These are phyloP conservation scores for Daldinia bambusicola DNA, from an alignment of 495 filamentous ascomycete genomes.

Conservation along the genomic window DNA sequence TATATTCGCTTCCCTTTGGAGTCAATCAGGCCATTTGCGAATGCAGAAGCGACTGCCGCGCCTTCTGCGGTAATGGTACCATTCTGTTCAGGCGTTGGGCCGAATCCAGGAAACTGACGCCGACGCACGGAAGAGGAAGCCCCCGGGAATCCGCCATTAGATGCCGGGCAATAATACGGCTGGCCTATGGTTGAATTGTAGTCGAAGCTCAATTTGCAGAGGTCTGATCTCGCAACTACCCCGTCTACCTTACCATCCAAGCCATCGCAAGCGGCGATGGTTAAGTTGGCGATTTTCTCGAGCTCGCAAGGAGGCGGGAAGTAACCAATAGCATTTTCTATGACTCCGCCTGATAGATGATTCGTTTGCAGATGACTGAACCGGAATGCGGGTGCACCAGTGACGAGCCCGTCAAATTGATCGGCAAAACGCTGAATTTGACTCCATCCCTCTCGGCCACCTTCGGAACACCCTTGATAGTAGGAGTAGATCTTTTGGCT, in stretches of 20 bases:
- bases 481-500: slow-evolving; percentile 60
- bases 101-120: slow-evolving; percentile 30
- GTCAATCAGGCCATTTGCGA: slow-evolving; percentile 58
- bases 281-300: slow-evolving; percentile 60
- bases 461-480: slow-evolving; percentile 65
- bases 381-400: slow-evolving; percentile 64
- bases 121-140: slow-evolving; percentile 6
- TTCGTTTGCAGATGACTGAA: slow-evolving; percentile 62
- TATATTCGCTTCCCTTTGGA: slow-evolving; percentile 57
- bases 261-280: slow-evolving; percentile 62
- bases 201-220: slow-evolving; percentile 61
- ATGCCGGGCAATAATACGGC: slow-evolving; percentile 61
- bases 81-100: slow-evolving; percentile 52
- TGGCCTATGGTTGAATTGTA: slow-evolving; percentile 58
- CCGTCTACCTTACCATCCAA: slow-evolving; percentile 64
- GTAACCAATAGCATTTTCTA: slow-evolving; percentile 60
- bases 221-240: slow-evolving; percentile 62
- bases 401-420: slow-evolving; percentile 61
- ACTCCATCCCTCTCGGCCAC: slow-evolving; percentile 63
- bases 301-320: slow-evolving; percentile 64
- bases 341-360: slow-evolving; percentile 57
- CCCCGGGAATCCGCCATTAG: slow-evolving; percentile 15
- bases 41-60: slow-evolving; percentile 53
- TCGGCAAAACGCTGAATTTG: slow-evolving; percentile 64
- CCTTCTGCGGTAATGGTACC: slow-evolving; percentile 57